phyloP scores from a whole-genome alignment of 2,329 filamentous ascomycete species.

The Drechslera avenae region DNA sequence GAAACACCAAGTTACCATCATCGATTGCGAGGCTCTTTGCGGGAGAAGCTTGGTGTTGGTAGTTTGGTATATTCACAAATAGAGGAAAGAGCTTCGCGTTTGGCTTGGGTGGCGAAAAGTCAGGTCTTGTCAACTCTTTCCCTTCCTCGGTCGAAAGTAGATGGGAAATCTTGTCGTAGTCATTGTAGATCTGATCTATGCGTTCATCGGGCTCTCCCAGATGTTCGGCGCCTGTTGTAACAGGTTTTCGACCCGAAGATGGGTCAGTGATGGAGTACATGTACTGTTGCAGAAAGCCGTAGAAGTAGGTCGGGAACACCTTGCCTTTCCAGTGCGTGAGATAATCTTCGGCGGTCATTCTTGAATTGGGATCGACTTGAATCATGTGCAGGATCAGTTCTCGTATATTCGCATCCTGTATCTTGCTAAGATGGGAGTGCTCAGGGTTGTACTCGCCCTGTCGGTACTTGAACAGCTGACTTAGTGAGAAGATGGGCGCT shows the following conservation, averaged over 20 bases:
- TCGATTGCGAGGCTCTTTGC: slow-evolving; percentile 69
- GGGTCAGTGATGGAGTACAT: slow-evolving; percentile 96
- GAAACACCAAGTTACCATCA: slow-evolving; percentile 89
- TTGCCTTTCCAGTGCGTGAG: slow-evolving; percentile 89
- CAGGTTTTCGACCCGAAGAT: slow-evolving; percentile 74
- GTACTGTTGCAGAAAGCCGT: slow-evolving; percentile 95
- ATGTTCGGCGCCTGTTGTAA: slow-evolving; percentile 71
- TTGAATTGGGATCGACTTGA: slow-evolving; percentile 85
- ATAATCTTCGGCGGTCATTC: slow-evolving; percentile 93
- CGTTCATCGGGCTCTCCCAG: slow-evolving; percentile 88
- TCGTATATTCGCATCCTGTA: slow-evolving; percentile 83
- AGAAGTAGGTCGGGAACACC: slow-evolving; percentile 95
- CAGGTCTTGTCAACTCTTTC: slow-evolving; percentile 44
- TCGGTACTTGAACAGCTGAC: slow-evolving; percentile 92
- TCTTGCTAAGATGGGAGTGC: slow-evolving; percentile 78
- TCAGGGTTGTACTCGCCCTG: slow-evolving; percentile 90
- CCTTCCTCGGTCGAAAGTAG: slow-evolving; percentile 78
- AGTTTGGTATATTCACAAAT: slow-evolving; percentile 83
- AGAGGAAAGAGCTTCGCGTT: slow-evolving; percentile 74
- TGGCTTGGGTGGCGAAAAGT: slow-evolving; percentile 41
- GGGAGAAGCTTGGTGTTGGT: slow-evolving; percentile 71
- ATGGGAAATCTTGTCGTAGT: slow-evolving; percentile 98
- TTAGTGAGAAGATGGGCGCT: slow-evolving; percentile 94
- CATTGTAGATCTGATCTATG: slow-evolving; percentile 89
- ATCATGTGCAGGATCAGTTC: slow-evolving; percentile 97